phyloP scores from a whole-genome alignment of 2,329 filamentous ascomycete species.

The Xylariaceae sp. region DNA sequence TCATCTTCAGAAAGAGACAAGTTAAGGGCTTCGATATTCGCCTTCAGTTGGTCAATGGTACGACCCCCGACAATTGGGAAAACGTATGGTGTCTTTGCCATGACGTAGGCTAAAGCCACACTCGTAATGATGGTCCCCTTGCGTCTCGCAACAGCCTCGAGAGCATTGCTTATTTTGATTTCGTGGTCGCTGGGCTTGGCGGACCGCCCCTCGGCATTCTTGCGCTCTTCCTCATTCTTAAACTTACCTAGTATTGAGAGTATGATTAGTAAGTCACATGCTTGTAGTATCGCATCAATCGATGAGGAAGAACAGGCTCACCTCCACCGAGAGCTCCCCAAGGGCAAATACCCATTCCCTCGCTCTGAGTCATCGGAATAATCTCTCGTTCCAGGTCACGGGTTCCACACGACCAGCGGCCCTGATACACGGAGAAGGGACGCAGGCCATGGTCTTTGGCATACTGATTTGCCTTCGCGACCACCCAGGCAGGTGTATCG shows the following conservation, averaged over 20 bases:
- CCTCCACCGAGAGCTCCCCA: constrained; percentile 60
- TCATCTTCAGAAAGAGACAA: constrained; percentile 51
- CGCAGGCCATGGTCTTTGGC: constrained; percentile 68
- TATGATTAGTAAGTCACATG: too few relatives aligned
- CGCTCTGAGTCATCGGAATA: constrained; percentile 60
- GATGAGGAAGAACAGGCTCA: too few relatives aligned
- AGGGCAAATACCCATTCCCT: constrained; percentile 60
- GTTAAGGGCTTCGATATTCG: constrained; percentile 55
- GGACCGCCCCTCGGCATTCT: constrained; percentile 41
- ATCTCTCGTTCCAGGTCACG: constrained; percentile 71
- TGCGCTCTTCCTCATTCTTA: constrained; percentile 43
- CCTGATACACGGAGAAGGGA: constrained; percentile 69
- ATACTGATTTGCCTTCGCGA: constrained; percentile 65
- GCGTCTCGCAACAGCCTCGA: constrained; percentile 59
- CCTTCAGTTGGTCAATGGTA: constrained; percentile 50
- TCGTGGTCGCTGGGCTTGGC: constrained; percentile 50
- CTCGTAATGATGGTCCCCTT: constrained; percentile 56
- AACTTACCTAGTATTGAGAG: constrained; percentile 31
- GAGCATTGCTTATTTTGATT: constrained; percentile 49
- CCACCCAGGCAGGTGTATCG: constrained; percentile 69
- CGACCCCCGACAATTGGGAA: constrained; percentile 53
- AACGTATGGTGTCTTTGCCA: constrained; percentile 50
- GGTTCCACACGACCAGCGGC: constrained; percentile 58
- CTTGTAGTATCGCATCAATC: too few relatives aligned
- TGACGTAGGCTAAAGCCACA: constrained; percentile 53